Base-by-base conservation (phyloP, 805 yeast genomes). In the Pichia membranifaciens region DNA sequence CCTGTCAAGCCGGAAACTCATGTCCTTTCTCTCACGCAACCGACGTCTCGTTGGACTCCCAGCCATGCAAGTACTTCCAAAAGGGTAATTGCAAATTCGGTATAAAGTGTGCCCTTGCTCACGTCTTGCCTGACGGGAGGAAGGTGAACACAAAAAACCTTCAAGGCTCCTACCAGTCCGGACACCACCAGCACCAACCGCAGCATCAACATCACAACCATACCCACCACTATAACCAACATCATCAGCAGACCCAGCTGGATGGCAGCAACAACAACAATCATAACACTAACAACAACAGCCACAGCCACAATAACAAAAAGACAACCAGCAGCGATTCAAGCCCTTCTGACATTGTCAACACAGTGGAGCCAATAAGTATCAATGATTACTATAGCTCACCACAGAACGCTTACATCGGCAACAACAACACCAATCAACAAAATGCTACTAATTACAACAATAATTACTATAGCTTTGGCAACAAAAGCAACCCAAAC, bases 41-140 rank as follows among this genome's bases (percentile, higher is more conserved):
- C 44, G 85, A 82, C 47, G 71, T 76, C 5, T 62, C 73, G n/a
- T 67, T 70, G 32, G 81, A 76, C 42, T 66, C 73, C 40, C 70
- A 75, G 38, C 87, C 90, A 6, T 91, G 99, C 73, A 90, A 89
- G 71, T 91, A 90, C 66, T 91, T 87, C 65, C 93, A 85, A 59
- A 87, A 87, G 68, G 98, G 98, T n/a, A 88, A 89, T 61, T 91
- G 99, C 67, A 89, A 89, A 67, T 91, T 91, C 65, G 99, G 99
- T 4, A 71, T 79, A 44, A 90, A 89, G 59, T 91, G 99, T 70
- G 98, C 96, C 1, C 76, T 91, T 58, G 96, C 95, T 6, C 99
- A 91, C 67, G 75, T 86, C 49, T 67, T 86, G 36, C 95, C 96
- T 0, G 95, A 90, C 58, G 96, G 96, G 1, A 76, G 88, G n/a